Percentiles rank a stretch among this genome's conserved stretches.
Conservation (phyloP, 441 rosid species). For the Erysimum cheiri region DNA sequence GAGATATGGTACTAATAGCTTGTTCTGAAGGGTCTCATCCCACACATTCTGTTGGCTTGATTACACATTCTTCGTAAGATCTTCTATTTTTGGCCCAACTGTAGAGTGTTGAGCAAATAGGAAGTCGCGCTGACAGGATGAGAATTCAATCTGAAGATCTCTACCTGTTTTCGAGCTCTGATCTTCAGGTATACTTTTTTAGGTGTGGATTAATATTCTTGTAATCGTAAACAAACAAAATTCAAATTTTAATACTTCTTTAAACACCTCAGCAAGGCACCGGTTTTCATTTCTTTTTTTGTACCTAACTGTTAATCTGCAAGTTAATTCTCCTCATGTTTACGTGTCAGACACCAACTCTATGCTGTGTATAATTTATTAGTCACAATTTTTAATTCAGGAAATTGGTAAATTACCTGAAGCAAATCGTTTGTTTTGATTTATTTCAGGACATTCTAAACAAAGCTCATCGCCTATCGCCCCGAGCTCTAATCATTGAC, state of each 20-base stretch:
- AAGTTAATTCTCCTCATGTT: slow-evolving; percentile 3
- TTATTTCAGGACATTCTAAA: slow-evolving; percentile 70
- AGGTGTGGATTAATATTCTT: slow-evolving; percentile 25
- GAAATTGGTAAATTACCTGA: slow-evolving; percentile 17
- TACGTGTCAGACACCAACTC: slow-evolving; percentile 6
- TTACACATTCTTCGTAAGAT: slow-evolving; percentile 9
- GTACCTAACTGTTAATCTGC: slow-evolving; percentile 7
- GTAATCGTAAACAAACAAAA: slow-evolving; percentile 8
- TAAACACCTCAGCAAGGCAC: slow-evolving; percentile 2
- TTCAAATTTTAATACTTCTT: not conserved
- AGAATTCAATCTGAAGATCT: slow-evolving; percentile 67
- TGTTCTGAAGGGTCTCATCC: slow-evolving; percentile 13
- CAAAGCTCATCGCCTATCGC: slow-evolving; percentile 69
- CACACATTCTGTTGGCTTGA: slow-evolving; percentile 3
- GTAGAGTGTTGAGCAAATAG: slow-evolving; percentile 95
- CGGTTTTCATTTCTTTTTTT: not conserved
- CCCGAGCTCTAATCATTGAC: slow-evolving; percentile 79
- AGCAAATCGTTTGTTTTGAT: slow-evolving; percentile 16
- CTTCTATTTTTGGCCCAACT: slow-evolving; percentile 34
- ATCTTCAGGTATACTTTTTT: slow-evolving; percentile 68
- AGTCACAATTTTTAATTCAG: slow-evolving; percentile 1
- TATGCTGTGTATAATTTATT: slow-evolving; percentile 2
- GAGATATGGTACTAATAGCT: slow-evolving; percentile 2
- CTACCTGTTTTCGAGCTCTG: slow-evolving; percentile 84
- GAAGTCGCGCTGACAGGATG: slow-evolving; percentile 87